Conservation (phyloP, 2,329 filamentous ascomycete genomes). For the Acephala macrosclerotiorum region DNA sequence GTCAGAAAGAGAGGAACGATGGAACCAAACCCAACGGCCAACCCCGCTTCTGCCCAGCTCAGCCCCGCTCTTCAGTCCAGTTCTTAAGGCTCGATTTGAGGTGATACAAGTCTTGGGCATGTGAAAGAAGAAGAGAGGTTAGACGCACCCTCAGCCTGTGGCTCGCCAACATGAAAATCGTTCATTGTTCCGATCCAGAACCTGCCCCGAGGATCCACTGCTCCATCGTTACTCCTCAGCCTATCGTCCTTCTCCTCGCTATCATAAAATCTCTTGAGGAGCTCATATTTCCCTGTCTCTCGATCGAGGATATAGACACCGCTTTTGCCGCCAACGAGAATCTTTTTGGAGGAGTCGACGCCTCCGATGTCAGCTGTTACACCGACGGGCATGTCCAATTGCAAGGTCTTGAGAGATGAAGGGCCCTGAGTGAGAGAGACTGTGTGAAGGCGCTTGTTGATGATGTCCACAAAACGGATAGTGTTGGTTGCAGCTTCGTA, state of each 20-base stretch:
- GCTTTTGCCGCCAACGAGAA: slow-evolving; percentile 81
- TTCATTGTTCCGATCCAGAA: slow-evolving; percentile 92
- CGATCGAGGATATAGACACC: slow-evolving; percentile 82
- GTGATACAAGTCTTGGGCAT: not conserved
- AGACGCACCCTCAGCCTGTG: slow-evolving; percentile 45
- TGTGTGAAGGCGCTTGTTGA: slow-evolving; percentile 75
- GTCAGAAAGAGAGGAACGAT: not conserved
- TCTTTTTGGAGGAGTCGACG: slow-evolving; percentile 66
- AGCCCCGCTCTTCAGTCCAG: not conserved
- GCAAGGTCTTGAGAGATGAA: slow-evolving; percentile 38
- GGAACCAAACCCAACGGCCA: not conserved
- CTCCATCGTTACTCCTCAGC: slow-evolving; percentile 81
- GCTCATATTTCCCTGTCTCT: slow-evolving; percentile 59
- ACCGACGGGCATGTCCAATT: slow-evolving; percentile 62
- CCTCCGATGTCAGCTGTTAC: slow-evolving; percentile 82
- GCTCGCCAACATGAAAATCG: slow-evolving; percentile 61
- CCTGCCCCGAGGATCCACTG: slow-evolving; percentile 78
- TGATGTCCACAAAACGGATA: slow-evolving; percentile 85
- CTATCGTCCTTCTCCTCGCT: slow-evolving; percentile 46
- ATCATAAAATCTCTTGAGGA: slow-evolving; percentile 58
- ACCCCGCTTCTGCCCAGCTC: not conserved
- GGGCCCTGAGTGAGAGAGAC: slow-evolving; percentile 70
- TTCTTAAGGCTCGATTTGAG: not conserved
- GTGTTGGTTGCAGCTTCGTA: slow-evolving; percentile 71
- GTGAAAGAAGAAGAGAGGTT: not conserved